phyloP scores from a whole-genome alignment of 257 asterid genomes.

The Leptodermis oblonga region DNA sequence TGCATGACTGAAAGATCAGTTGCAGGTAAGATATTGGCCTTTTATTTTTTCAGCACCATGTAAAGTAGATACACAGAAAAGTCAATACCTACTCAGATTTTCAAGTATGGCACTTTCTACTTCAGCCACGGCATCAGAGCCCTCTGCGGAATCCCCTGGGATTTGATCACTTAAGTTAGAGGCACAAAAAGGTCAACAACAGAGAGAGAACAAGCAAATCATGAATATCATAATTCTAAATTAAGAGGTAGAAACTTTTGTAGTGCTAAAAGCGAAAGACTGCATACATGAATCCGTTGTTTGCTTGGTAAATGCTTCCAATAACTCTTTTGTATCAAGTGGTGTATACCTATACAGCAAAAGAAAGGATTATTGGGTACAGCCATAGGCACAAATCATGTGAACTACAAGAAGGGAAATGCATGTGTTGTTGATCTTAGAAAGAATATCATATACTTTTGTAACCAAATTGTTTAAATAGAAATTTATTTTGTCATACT shows the following conservation, averaged over 20 bases:
- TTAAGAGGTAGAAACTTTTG: neutral
- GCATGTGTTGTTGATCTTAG: neutral
- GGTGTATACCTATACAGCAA: constrained; percentile 71
- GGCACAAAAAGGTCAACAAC: neutral
- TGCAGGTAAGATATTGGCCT: constrained; percentile 3
- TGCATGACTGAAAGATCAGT: constrained; percentile 62
- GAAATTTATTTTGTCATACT: neutral
- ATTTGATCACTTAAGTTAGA: constrained; percentile 18
- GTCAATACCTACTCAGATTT: constrained; percentile 72
- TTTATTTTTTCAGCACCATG: constrained; percentile 4
- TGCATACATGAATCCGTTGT: constrained; percentile 70
- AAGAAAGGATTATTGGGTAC: constrained; percentile 16
- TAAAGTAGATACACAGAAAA: constrained; percentile 12
- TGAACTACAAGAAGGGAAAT: neutral
- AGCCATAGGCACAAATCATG: neutral
- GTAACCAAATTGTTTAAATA: neutral
- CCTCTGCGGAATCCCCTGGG: constrained; percentile 63
- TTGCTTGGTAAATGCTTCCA: constrained; percentile 67
- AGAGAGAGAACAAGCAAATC: neutral
- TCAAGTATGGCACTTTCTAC: constrained; percentile 70
- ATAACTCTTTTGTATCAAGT: constrained; percentile 71
- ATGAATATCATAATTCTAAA: neutral
- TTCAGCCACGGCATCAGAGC: constrained; percentile 59
- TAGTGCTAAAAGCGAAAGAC: neutral
- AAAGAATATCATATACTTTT: neutral